These are phyloP conservation scores for Heterobasidion parviporum DNA, from an alignment of 1,284 basidiomycete species.

Conservation along the genomic window DNA sequence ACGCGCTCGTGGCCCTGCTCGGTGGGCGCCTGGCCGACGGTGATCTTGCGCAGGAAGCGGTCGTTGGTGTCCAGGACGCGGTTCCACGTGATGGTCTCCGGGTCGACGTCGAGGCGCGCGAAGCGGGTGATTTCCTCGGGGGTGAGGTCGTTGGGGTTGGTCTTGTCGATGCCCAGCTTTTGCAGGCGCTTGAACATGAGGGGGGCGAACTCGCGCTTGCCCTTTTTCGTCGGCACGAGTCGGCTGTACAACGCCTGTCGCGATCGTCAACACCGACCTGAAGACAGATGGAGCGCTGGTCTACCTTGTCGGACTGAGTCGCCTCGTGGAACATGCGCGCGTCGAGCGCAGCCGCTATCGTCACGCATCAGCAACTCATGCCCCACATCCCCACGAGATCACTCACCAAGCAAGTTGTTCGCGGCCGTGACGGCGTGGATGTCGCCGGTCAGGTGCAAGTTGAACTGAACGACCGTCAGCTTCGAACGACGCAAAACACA, in stretches of 20 bases:
- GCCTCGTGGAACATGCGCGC: slow-evolving; percentile 98
- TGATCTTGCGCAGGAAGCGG: slow-evolving; percentile 92
- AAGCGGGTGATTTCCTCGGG: slow-evolving; percentile 89
- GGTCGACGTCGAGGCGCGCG: slow-evolving; percentile 89
- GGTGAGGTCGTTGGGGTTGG: slow-evolving; percentile 86
- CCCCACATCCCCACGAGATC: not conserved
- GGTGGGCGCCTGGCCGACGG: slow-evolving; percentile 83
- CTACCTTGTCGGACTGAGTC: slow-evolving; percentile 88
- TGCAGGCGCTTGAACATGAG: slow-evolving; percentile 93
- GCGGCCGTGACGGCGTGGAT: slow-evolving; percentile 98
- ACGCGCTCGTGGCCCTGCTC: slow-evolving; percentile 88
- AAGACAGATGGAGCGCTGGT: not conserved
- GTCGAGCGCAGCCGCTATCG: slow-evolving; percentile 86
- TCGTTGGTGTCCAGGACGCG: slow-evolving; percentile 97
- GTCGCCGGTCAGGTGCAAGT: slow-evolving; percentile 94
- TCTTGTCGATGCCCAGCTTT: slow-evolving; percentile 96
- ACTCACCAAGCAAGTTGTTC: slow-evolving; percentile 85
- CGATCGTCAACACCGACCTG: too few species aligned
- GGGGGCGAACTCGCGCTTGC: slow-evolving; percentile 89
- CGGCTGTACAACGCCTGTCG: slow-evolving; percentile 78
- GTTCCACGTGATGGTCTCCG: slow-evolving; percentile 94
- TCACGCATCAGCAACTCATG: not conserved
- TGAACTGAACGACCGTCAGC: slow-evolving; percentile 52
- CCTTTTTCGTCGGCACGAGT: slow-evolving; percentile 90
- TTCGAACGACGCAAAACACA: not conserved